A percentile compares a stretch with the other conserved stretches of the same genome.
These are phyloP conservation scores for Boletus subcaerulescens DNA, from an alignment of 768 basidiomycete species.

Conservation along the genomic window DNA sequence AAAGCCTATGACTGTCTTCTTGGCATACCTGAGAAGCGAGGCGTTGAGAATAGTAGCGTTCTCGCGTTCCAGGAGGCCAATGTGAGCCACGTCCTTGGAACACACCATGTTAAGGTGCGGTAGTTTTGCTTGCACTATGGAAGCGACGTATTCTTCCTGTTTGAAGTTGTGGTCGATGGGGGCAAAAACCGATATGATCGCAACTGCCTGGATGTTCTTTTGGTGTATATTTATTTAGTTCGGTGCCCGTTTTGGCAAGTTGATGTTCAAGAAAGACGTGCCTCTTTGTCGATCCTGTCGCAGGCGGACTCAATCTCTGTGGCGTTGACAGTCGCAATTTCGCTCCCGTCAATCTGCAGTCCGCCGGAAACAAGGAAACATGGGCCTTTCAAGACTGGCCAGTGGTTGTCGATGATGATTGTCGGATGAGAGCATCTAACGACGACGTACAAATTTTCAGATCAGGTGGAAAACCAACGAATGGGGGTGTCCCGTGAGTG, in stretches of 20 bases:
- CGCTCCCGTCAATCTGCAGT: conserved; percentile 45
- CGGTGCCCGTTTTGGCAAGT: background rate
- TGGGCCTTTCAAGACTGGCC: conserved; percentile 28
- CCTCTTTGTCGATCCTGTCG: conserved; percentile 33
- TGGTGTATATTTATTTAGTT: conserved; percentile 1
- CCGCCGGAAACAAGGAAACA: conserved; percentile 38
- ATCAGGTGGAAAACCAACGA: conserved; percentile 46
- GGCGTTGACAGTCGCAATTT: conserved; percentile 43
- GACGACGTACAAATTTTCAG: conserved; percentile 30
- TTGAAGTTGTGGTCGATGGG: conserved; percentile 42
- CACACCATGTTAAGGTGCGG: conserved; percentile 47
- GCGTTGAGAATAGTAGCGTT: conserved; percentile 70
- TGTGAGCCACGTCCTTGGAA: conserved; percentile 54
- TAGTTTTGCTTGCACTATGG: conserved; percentile 41
- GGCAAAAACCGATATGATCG: conserved; percentile 47
- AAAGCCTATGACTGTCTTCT: conserved; percentile 53
- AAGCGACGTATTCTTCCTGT: conserved; percentile 47
- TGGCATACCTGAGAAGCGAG: conserved; percentile 57
- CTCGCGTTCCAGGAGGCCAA: conserved; percentile 61
- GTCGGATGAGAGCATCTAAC: background rate
- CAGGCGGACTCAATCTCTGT: conserved; percentile 46
- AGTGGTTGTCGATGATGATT: background rate
- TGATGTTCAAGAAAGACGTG: conserved; percentile 4
- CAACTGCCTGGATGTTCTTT: conserved; percentile 34
- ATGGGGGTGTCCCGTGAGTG: conserved; percentile 56